Evolutionary conservation across 148 eudicot species (phyloP).

Genomic region (Hydrangea macrophylla): DNA sequence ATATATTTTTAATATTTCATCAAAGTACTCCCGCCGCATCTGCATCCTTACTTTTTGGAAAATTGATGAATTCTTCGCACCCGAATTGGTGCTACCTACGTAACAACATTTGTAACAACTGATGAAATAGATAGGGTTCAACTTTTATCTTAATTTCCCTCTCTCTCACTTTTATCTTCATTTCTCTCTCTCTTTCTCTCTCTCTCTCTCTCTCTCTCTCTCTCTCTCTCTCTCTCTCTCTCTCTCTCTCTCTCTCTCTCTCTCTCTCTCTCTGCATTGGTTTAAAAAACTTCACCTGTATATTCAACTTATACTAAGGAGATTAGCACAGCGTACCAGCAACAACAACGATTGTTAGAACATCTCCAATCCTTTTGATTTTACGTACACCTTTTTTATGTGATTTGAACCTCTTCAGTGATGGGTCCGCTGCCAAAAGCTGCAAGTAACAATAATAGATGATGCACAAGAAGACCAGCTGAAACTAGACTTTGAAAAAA

Average conservation of each 20-base stretch:
- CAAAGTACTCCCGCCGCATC: too few relatives aligned
- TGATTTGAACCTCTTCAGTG: constrained; percentile 80
- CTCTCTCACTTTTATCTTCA: background rate
- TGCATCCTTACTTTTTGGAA: too few relatives aligned
- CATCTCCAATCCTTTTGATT: constrained; percentile 67
- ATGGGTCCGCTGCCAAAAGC: constrained; percentile 82
- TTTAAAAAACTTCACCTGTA: background rate
- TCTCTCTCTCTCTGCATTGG: too few relatives aligned
- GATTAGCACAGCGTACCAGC: constrained; percentile 68
- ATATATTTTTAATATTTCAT: too few relatives aligned
- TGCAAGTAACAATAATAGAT: constrained; percentile 42
- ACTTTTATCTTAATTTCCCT: background rate
- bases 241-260: too few relatives aligned
- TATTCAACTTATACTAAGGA: background rate
- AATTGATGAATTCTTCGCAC: too few relatives aligned
- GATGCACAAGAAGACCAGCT: too few relatives aligned
- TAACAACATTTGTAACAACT: too few relatives aligned
- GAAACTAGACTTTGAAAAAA: too few relatives aligned
- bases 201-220: background rate
- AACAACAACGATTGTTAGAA: constrained; percentile 71
- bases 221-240: background rate
- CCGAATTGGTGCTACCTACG: too few relatives aligned
- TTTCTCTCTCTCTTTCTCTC: background rate
- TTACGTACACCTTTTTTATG: constrained; percentile 51
- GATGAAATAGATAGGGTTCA: background rate